A percentile compares a stretch with the other conserved stretches of the same genome.
These are phyloP conservation scores for Gryganskiella cystojenkinii DNA, from an alignment of 192 early-diverging fungal species.

Conservation along the genomic window DNA sequence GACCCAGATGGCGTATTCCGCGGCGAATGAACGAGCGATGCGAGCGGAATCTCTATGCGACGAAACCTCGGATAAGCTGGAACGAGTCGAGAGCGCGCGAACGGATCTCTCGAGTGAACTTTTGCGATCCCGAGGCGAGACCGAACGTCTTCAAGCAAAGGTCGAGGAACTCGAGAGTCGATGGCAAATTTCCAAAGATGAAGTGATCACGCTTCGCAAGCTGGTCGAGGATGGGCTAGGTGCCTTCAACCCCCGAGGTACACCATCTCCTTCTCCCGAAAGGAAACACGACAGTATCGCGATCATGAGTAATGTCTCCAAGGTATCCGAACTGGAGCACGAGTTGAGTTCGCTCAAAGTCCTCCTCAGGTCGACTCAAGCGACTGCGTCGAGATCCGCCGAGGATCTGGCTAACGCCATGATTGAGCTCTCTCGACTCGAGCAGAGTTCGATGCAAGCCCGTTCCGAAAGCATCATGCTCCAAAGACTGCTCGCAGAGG, in stretches of 20 bases:
- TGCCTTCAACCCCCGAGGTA: slow-evolving; percentile 40
- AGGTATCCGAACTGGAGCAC: slow-evolving; percentile 53
- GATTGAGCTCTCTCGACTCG: slow-evolving; percentile 57
- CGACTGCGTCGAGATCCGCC: slow-evolving; percentile 40
- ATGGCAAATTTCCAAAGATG: slow-evolving; percentile 54
- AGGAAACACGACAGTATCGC: slow-evolving; percentile 50
- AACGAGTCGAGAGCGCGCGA: slow-evolving; percentile 35
- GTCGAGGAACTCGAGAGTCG: slow-evolving; percentile 53
- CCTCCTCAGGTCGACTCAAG: slow-evolving; percentile 36
- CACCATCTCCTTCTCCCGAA: slow-evolving; percentile 15
- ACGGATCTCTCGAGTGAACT: slow-evolving; percentile 53
- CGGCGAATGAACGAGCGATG: slow-evolving; percentile 50
- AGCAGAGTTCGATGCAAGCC: slow-evolving; percentile 57
- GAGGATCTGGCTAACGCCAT: slow-evolving; percentile 55
- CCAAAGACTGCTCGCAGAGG: slow-evolving; percentile 53
- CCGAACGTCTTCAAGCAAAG: slow-evolving; percentile 48
- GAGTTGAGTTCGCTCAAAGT: slow-evolving; percentile 49
- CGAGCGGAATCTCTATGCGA: slow-evolving; percentile 50
- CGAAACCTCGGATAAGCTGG: slow-evolving; percentile 49
- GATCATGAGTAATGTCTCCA: slow-evolving; percentile 43
- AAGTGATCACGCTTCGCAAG: slow-evolving; percentile 51
- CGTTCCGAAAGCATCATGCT: slow-evolving; percentile 55
- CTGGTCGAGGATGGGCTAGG: slow-evolving; percentile 58
- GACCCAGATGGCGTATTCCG: slow-evolving; percentile 43
- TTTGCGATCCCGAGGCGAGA: slow-evolving; percentile 28